Percentiles rank a stretch among this genome's conserved stretches.
Conservation (phyloP, 352 stramenopile genomes). For the Phytopythium chamaehyphon region DNA sequence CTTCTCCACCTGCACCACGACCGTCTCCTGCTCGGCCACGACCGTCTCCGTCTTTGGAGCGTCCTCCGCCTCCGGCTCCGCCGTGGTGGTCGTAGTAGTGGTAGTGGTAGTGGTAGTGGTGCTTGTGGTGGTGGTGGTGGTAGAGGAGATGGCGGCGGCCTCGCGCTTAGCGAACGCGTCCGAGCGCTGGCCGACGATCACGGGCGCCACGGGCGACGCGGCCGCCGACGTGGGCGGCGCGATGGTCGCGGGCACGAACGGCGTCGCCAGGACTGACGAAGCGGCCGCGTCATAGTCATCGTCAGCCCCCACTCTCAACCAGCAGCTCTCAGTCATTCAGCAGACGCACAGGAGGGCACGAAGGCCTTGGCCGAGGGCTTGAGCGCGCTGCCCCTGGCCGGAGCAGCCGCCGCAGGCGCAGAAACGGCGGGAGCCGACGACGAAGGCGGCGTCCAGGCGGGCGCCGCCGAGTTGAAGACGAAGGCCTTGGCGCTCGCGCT, state of each 20-base stretch:
- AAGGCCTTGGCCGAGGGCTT: slow-evolving; percentile 60
- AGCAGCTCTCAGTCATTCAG: not conserved
- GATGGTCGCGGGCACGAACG: slow-evolving; percentile 23
- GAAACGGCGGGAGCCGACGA: not conserved
- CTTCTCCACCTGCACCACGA: slow-evolving; percentile 9
- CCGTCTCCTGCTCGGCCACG: slow-evolving; percentile 17
- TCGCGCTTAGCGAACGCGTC: slow-evolving; percentile 11
- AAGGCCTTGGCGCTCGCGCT: slow-evolving; percentile 59
- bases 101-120: slow-evolving; percentile 5
- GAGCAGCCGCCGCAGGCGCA: slow-evolving; percentile 7
- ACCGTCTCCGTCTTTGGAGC: slow-evolving; percentile 8
- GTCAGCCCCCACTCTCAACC: slow-evolving; percentile 7
- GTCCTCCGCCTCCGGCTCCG: slow-evolving; percentile 36
- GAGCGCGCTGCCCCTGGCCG: slow-evolving; percentile 28
- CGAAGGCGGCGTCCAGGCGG: slow-evolving; percentile 39
- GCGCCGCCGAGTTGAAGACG: slow-evolving; percentile 53
- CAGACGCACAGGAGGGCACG: slow-evolving; percentile 41
- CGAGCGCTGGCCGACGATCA: slow-evolving; percentile 8
- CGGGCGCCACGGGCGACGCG: slow-evolving; percentile 13
- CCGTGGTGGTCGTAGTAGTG: slow-evolving; percentile 22
- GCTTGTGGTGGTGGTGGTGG: slow-evolving; percentile 8
- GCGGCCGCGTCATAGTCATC: too few relatives aligned
- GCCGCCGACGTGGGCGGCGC: slow-evolving; percentile 19
- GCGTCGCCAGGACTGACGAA: slow-evolving; percentile 26
- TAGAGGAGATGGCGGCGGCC: slow-evolving; percentile 7